Evolutionary conservation across 306 rosid genomes (phyloP).

Genomic region (Gillenia trifoliata): DNA sequence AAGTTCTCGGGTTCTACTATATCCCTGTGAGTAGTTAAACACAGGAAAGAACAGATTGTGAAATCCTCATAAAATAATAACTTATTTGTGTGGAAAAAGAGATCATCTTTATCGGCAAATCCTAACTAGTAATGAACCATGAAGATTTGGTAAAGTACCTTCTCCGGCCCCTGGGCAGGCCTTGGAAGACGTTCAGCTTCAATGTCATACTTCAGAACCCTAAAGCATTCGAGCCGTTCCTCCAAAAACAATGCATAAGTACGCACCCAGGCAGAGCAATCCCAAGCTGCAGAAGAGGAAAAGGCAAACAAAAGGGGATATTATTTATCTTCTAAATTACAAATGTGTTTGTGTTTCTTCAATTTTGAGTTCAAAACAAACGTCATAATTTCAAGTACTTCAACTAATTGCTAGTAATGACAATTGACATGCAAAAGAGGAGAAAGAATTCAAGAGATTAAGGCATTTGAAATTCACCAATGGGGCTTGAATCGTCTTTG

Average conservation of each 20-base stretch:
- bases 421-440: constrained; percentile 16
- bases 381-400: constrained; percentile 4
- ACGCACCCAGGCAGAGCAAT: constrained; percentile 99
- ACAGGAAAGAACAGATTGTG: neutral
- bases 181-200: constrained; percentile 95
- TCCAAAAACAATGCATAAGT: constrained; percentile 97
- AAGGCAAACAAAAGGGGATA: neutral
- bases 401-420: constrained; percentile 11
- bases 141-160: constrained; percentile 41
- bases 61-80: neutral
- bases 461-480: constrained; percentile 50
- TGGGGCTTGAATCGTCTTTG: constrained; percentile 97
- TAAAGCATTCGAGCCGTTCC: constrained; percentile 96
- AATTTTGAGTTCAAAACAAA: constrained; percentile 1
- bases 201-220: constrained; percentile 85
- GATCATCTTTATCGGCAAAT: neutral
- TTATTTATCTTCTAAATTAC: neutral
- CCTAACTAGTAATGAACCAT: neutral
- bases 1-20: constrained; percentile 92
- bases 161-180: constrained; percentile 84
- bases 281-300: constrained; percentile 70
- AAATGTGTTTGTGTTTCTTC: neutral
- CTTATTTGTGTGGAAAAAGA: neutral
- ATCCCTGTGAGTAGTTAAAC: constrained; percentile 55
- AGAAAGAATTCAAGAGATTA: constrained; percentile 14